Conservation (phyloP, 225 moss, liverwort and hornwort species). For the Pseudisothecium myosuroides region DNA sequence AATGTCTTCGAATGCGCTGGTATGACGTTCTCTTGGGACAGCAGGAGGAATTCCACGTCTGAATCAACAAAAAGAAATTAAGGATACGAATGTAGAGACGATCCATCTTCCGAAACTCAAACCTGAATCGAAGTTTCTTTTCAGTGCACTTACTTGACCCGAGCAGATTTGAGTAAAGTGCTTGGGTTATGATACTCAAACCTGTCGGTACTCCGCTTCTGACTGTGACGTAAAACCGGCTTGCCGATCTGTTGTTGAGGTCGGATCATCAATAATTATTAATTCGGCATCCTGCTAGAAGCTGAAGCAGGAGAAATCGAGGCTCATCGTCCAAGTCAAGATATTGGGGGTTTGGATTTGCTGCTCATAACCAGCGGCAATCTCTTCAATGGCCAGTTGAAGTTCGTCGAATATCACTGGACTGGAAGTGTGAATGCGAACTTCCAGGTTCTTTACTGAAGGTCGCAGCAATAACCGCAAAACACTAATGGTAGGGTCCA, state of each 20-base stretch:
- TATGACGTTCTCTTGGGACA: not conserved
- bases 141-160: not conserved
- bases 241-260: too few relatives aligned
- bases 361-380: not conserved
- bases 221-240: not conserved
- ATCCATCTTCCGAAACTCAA: not conserved
- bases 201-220: not conserved
- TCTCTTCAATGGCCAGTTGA: not conserved
- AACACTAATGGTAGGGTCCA: not conserved
- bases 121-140: not conserved
- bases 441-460: not conserved
- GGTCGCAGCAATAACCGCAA: not conserved
- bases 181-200: not conserved
- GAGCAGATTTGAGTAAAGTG: not conserved
- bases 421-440: constrained; percentile 19
- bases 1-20: not conserved
- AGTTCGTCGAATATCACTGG: not conserved
- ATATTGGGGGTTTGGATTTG: not conserved
- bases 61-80: not conserved
- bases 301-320: constrained; percentile 26
- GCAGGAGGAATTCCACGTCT: not conserved
- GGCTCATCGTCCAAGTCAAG: constrained; percentile 18
- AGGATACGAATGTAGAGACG: not conserved
- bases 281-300: not conserved
- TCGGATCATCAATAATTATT: too few relatives aligned